Percentiles rank a stretch among this genome's conserved stretches.
These are phyloP conservation scores for Pelargonium cotyledonis DNA, from an alignment of 441 rosid species.

Conservation along the genomic window DNA sequence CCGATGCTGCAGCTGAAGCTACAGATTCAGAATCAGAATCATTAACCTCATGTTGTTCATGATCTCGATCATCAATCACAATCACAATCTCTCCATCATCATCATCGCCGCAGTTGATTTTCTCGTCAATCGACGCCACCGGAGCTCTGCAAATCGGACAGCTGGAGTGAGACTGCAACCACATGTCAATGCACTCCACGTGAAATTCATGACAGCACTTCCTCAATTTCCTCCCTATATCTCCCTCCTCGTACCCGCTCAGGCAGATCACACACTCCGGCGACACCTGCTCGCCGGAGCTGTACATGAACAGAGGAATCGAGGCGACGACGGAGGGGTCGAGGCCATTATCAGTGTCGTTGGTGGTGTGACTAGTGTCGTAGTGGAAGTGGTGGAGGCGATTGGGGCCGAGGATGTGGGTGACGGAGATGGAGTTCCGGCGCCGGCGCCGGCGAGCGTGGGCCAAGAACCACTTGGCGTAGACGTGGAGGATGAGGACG, in stretches of 20 bases:
- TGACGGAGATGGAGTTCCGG: background rate
- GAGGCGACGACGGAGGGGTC: conserved; percentile 43
- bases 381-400: conserved; percentile 28
- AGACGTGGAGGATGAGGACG: conserved; percentile 72
- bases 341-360: conserved; percentile 21
- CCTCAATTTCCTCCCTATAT: conserved; percentile 45
- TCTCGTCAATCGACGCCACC: conserved; percentile 15
- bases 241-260: conserved; percentile 51
- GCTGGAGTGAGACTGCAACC: conserved; percentile 55
- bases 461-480: conserved; percentile 61
- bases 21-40: background rate
- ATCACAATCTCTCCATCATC: conserved; percentile 12
- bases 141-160: conserved; percentile 73
- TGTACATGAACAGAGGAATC: conserved; percentile 60
- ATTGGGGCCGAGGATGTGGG: background rate
- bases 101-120: conserved; percentile 13
- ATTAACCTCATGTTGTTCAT: too few species aligned
- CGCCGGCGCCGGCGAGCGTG: conserved; percentile 19
- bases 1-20: background rate
- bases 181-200: conserved; percentile 71
- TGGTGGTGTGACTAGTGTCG: conserved; percentile 15
- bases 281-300: conserved; percentile 8
- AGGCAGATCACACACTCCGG: conserved; percentile 64
- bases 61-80: conserved; percentile 13
- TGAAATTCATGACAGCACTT: conserved; percentile 69